These are phyloP conservation scores for Entomortierella beljakovae DNA, from an alignment of 192 early-diverging fungal species.

Conservation along the genomic window DNA sequence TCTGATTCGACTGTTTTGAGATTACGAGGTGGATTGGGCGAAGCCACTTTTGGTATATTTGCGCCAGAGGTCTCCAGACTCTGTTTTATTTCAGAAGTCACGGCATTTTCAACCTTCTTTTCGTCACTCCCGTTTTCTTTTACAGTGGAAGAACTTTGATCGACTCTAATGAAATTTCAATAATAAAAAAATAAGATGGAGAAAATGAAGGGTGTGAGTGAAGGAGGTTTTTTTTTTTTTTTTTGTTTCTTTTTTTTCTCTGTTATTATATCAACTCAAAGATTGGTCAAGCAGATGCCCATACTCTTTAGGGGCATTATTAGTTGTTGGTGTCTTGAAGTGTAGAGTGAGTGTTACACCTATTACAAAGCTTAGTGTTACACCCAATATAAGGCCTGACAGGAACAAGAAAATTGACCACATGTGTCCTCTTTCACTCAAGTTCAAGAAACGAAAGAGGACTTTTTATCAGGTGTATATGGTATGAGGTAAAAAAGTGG, in stretches of 20 bases:
- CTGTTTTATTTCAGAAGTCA: not conserved
- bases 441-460: not conserved
- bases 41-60: not conserved
- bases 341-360: not conserved
- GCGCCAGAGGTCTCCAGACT: not conserved
- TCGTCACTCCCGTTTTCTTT: not conserved
- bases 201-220: too few relatives aligned
- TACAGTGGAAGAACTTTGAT: not conserved
- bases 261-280: too few relatives aligned
- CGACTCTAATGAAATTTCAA: not conserved
- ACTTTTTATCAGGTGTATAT: too few relatives aligned
- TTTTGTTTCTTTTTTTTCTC: not conserved
- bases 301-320: not conserved
- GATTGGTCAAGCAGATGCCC: too few relatives aligned
- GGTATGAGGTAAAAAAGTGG: not conserved
- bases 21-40: not conserved
- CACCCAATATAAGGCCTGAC: slow-evolving; percentile 25
- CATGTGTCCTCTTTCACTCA: slow-evolving; percentile 10
- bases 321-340: not conserved
- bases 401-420: slow-evolving; percentile 37
- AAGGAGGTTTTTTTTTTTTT: too few relatives aligned
- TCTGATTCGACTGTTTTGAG: slow-evolving; percentile 15
- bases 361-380: slow-evolving; percentile 3
- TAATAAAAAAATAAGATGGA: not conserved
- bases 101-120: not conserved